Base-by-base conservation (phyloP, 148 eudicot genomes). In the Heliamphora exappendiculata region DNA sequence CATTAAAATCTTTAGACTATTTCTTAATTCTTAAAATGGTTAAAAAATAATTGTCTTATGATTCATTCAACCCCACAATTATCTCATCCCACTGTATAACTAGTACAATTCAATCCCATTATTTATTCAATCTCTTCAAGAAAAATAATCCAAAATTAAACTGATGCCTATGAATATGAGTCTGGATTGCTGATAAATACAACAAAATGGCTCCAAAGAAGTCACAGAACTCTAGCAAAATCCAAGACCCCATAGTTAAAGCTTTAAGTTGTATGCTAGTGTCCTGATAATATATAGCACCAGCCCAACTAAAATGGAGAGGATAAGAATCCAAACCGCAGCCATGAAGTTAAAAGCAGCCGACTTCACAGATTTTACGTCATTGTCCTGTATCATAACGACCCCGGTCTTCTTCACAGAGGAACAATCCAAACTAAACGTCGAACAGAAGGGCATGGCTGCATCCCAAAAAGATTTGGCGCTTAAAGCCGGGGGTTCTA, bases 391-490 rank as follows among this genome's bases (percentile, higher is more conserved):
- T 72, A 44, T 72, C 34, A 60, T 59, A 19, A 55, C 67, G 19
- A 33, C 22, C 63, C 45, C 67, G 12, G 11, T 79, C 66, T 57
- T 81, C 50, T 82, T 78, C 41, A 67, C 75, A 54, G 76, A 47
- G 41, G 84, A 19, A 53, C 55, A 53, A 45, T 73, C 78, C 31
- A 74, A 41, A 74, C 67, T 79, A 11, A 82, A 65, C 36, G 78
- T 74, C 51, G 77, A 59, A 67, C 81, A 51, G 17, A 66, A 80
- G 26, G 92, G 88, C 37, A 78, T 71, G 39, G 80, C 85, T 54
- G 80, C 62, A 75, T 85, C 87, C 89, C 90, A 91, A 67, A 95
- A 92, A 26, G 97, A 81, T 72, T 76, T 81, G 12, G 80, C 59
- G 42, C 80, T 73, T 77, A 84, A 78, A 36, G 74, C 81, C 24